These are phyloP conservation scores for Metarhizium anisopliae DNA, from an alignment of 2,329 filamentous ascomycete genomes.

Conservation along the genomic window DNA sequence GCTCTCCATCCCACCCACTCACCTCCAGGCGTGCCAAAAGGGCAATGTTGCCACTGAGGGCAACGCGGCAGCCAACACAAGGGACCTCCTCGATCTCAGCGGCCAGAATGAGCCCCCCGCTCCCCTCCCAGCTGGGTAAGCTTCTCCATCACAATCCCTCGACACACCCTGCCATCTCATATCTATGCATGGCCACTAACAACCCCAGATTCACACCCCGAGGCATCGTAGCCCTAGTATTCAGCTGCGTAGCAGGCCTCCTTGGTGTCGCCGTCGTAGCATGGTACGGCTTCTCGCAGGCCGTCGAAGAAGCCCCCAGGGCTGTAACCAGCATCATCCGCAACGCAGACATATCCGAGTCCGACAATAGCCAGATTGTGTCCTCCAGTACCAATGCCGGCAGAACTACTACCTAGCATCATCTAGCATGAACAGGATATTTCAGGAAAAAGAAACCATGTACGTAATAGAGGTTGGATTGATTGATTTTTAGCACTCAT, in stretches of 20 bases:
- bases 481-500: neutral
- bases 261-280: conserved; percentile 58
- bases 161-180: neutral
- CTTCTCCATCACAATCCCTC: conserved; percentile 5
- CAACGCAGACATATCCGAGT: neutral
- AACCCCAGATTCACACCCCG: conserved; percentile 50
- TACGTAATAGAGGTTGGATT: neutral
- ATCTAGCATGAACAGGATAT: neutral
- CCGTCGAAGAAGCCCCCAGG: conserved; percentile 8
- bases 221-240: conserved; percentile 66
- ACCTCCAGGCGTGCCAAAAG: conserved; percentile 48
- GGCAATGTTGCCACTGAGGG: conserved; percentile 44
- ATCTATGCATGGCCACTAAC: neutral
- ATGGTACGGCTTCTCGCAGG: conserved; percentile 47
- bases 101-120: conserved; percentile 49
- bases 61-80: conserved; percentile 67
- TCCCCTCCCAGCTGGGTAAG: conserved; percentile 53
- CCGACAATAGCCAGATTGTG: neutral
- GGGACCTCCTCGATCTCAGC: conserved; percentile 51
- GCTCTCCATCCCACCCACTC: conserved; percentile 49
- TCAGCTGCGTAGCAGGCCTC: conserved; percentile 60
- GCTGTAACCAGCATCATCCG: conserved; percentile 5
- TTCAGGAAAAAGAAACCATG: neutral
- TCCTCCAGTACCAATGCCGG: neutral
- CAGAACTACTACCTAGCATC: neutral